A percentile compares a stretch with the other conserved stretches of the same genome.
Evolutionary conservation across 306 rosid genomes (phyloP).

Genomic region (Chamaecrista fasciculata): DNA sequence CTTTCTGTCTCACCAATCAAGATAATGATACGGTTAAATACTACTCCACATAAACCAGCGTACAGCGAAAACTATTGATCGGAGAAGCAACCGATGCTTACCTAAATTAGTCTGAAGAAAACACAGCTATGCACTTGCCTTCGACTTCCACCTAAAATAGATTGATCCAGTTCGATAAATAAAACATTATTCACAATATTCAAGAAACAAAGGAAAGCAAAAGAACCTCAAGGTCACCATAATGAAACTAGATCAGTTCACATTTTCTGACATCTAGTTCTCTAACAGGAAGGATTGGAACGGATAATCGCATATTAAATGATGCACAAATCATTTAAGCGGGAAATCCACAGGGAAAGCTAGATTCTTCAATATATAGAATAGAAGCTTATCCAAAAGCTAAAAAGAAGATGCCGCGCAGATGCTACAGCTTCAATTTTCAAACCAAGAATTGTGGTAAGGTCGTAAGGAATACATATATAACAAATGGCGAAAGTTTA

Average conservation of each 20-base stretch:
- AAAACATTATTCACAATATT: background rate
- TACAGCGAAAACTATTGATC: background rate
- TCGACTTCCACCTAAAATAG: background rate
- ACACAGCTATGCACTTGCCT: background rate
- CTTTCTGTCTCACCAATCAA: background rate
- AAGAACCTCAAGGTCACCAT: background rate
- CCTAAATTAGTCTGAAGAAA: background rate
- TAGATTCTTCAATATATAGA: background rate
- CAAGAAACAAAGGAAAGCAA: background rate
- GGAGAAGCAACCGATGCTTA: background rate
- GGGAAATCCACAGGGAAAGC: background rate
- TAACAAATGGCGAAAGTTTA: background rate
- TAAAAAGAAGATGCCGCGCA: background rate
- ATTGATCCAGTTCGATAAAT: background rate
- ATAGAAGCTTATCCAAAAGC: background rate
- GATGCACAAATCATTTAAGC: background rate
- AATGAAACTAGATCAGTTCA: slow-evolving; percentile 1
- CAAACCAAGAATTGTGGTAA: background rate
- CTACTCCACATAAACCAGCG: background rate
- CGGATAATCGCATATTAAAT: background rate
- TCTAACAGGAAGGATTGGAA: background rate
- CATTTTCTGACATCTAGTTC: background rate
- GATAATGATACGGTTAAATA: background rate
- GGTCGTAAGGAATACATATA: background rate
- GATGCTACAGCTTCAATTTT: no score